phyloP scores from a whole-genome alignment of 352 stramenopile genomes.

The Chrysophaeum taylorii region DNA sequence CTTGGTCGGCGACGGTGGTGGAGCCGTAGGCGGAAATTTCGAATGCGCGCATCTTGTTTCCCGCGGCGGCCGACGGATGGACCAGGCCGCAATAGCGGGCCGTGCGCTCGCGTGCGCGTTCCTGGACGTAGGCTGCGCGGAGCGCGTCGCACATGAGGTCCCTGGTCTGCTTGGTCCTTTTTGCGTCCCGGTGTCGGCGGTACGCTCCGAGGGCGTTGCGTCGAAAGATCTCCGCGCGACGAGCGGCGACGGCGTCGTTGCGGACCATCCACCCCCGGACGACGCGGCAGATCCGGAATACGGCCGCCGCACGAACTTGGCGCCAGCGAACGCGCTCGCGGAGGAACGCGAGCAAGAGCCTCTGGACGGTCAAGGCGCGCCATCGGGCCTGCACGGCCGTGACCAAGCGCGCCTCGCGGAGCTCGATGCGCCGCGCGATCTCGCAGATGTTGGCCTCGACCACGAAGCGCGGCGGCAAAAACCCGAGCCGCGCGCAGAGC shows the following conservation, averaged over 20 bases:
- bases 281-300: background rate
- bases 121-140: background rate
- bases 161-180: background rate
- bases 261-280: background rate
- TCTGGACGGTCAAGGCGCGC: background rate
- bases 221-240: no score
- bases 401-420: background rate
- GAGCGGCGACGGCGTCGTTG: no score
- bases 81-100: background rate
- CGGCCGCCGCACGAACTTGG: background rate
- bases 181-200: background rate
- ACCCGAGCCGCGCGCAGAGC: background rate
- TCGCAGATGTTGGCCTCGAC: background rate
- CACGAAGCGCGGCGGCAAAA: background rate
- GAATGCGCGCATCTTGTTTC: conserved; percentile 7
- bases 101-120: background rate
- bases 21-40: background rate
- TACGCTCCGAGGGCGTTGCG: no score
- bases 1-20: no score
- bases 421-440: background rate
- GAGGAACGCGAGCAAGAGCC: background rate
- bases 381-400: background rate
- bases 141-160: no score
- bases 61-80: background rate
- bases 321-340: background rate